Evolutionary conservation across 352 stramenopile genomes (phyloP), one percentile per base, ranked within the genome.

Genomic region (Aphanomyces invadans): DNA sequence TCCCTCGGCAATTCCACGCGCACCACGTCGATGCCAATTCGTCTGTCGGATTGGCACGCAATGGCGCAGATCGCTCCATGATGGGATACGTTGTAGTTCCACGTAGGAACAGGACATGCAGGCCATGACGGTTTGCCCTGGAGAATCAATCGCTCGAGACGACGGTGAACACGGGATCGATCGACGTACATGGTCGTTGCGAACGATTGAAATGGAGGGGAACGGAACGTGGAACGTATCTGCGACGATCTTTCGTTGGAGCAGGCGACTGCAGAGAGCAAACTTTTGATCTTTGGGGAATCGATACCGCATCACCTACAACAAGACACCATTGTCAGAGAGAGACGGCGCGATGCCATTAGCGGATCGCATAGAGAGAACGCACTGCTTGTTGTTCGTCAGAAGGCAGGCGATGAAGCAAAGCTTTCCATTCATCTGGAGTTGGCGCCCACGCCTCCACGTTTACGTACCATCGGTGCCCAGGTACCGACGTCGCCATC

Each of bases 61-160:
- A 92, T 89, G 3, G 79, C 81, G 17, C 89, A 82, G 39, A 92
- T 46, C 1, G 71, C 76, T 23, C 80, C 81, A 38, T 92, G 80
- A 53, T 92, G 83, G 4, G 83, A 92, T 26, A 89, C 81, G 46
- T 90, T 92, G 72, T 83, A 92, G 64, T 92, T 92, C 81, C 83
- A 92, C 29, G 53, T 25, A 49, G 70, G 60, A 21, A 36, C 23
- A 11, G 74, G 36, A 32, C 54, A 68, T 1, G 59, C 55, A 10
- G 55, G 71, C 80, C 78, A 90, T 38, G 74, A 90, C 12, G 81
- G 81, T 67, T 92, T 92, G 49, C 76, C 75, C 78, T 88, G 59
- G 19, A n/a, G 15, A 44, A 64, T 48, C 33, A 70, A 15, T n/a
- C 39, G 53, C 25, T 36, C 23, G 1, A 52, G 44, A 65, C 2